phyloP scores from a whole-genome alignment of 768 basidiomycete genomes.

The Royoungia palumana region DNA sequence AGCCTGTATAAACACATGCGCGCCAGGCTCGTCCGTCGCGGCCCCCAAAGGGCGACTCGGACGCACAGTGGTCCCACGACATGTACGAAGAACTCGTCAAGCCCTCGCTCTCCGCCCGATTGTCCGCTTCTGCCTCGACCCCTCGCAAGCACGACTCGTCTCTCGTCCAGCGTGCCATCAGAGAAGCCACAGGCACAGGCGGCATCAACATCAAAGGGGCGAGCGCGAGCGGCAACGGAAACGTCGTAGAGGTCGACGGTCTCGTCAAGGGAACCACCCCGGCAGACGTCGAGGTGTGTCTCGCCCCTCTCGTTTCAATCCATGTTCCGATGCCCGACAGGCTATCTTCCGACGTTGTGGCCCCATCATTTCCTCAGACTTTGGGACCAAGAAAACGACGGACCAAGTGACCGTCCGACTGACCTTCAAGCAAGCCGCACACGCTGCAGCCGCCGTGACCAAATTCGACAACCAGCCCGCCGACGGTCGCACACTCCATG shows the following conservation, averaged over 20 bases:
- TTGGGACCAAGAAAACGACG: slow-evolving; percentile 13
- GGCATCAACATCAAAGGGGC: slow-evolving; percentile 70
- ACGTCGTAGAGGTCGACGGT: slow-evolving; percentile 73
- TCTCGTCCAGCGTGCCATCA: slow-evolving; percentile 59
- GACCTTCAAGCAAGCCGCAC: slow-evolving; percentile 61
- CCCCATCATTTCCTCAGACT: slow-evolving; percentile 46
- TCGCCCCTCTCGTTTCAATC: background rate
- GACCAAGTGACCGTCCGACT: slow-evolving; percentile 60
- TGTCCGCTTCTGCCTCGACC: slow-evolving; percentile 39
- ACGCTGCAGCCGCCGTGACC: slow-evolving; percentile 64
- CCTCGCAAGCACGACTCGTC: slow-evolving; percentile 53
- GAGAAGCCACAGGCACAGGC: slow-evolving; percentile 48
- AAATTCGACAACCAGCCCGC: slow-evolving; percentile 81
- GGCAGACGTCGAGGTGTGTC: slow-evolving; percentile 62
- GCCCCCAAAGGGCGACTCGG: slow-evolving; percentile 60
- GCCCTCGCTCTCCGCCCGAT: slow-evolving; percentile 51
- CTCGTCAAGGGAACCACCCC: slow-evolving; percentile 74
- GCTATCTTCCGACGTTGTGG: slow-evolving; percentile 85
- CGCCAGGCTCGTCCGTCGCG: slow-evolving; percentile 43
- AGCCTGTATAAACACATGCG: slow-evolving; percentile 13
- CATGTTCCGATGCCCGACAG: slow-evolving; percentile 14
- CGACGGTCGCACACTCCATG: slow-evolving; percentile 71
- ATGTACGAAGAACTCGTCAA: slow-evolving; percentile 60
- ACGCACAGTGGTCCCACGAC: slow-evolving; percentile 71
- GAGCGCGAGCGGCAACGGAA: slow-evolving; percentile 46